These are phyloP conservation scores for Malassezia caprae DNA, from an alignment of 1,284 basidiomycete species.

Conservation along the genomic window DNA sequence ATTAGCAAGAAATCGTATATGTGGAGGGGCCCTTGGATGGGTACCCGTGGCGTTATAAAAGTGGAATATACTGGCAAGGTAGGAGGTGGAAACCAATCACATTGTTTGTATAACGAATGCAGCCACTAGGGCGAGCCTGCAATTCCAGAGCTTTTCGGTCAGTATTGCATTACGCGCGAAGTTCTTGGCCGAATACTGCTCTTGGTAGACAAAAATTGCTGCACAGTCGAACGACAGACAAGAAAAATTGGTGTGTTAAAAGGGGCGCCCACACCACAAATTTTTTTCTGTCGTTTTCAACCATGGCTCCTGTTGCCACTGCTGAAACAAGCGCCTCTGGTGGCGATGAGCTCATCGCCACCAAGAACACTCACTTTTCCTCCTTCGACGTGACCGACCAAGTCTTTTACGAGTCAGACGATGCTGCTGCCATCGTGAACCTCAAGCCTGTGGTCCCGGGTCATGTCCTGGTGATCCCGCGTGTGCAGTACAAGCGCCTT, in stretches of 20 bases:
- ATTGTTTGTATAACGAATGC: neutral
- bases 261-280: neutral
- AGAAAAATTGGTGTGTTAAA: neutral
- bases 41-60: neutral
- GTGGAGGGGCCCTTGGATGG: neutral
- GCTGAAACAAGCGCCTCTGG: neutral
- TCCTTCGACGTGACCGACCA: slow-evolving; percentile 29
- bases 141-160: neutral
- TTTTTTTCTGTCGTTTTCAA: neutral
- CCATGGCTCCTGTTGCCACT: slow-evolving; percentile 9
- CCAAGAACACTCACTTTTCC: slow-evolving; percentile 20
- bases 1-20: neutral
- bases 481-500: slow-evolving; percentile 25
- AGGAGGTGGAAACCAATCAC: neutral
- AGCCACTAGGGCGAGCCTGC: neutral
- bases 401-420: slow-evolving; percentile 23
- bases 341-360: neutral
- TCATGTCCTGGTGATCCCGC: slow-evolving; percentile 41
- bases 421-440: slow-evolving; percentile 36
- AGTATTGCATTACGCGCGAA: neutral
- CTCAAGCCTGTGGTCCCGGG: slow-evolving; percentile 45
- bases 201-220: neutral
- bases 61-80: neutral
- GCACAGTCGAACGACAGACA: neutral
- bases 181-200: neutral